Conservation (phyloP, 164 flowering plant species). For the Vitis rotundifolia region DNA sequence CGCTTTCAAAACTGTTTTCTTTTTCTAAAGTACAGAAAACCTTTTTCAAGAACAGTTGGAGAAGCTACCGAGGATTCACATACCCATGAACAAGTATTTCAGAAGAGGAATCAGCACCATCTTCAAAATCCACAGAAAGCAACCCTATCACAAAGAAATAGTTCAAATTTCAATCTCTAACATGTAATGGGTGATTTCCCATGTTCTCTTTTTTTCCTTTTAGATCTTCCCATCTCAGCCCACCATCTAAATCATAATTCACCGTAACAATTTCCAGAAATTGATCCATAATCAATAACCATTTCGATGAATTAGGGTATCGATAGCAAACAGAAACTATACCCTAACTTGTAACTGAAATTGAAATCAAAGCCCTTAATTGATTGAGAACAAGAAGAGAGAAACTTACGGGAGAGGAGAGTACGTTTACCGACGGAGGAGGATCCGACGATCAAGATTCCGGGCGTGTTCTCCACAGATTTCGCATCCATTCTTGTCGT, state of each 20-base stretch:
- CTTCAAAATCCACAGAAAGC: conserved; percentile 62
- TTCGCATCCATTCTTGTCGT: background rate
- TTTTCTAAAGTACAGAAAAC: too few species aligned
- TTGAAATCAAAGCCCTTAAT: background rate
- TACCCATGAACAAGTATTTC: conserved; percentile 54
- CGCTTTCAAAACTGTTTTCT: too few species aligned
- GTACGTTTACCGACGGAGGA: conserved; percentile 82
- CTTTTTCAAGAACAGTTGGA: too few species aligned
- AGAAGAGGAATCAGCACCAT: conserved; percentile 49
- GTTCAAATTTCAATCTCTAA: background rate
- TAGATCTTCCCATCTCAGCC: background rate
- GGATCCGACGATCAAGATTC: conserved; percentile 65
- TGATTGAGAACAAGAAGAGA: background rate
- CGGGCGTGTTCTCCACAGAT: conserved; percentile 51
- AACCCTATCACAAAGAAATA: conserved; percentile 42
- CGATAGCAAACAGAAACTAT: too few species aligned
- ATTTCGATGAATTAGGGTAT: too few species aligned
- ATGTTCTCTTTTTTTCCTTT: too few species aligned
- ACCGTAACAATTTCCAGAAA: background rate
- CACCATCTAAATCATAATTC: background rate
- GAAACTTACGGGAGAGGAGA: conserved; percentile 60
- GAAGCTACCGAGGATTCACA: conserved; percentile 1
- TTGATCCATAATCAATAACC: too few species aligned
- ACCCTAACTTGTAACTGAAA: too few species aligned
- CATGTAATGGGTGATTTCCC: too few species aligned